Evolutionary conservation across 1,139 yeast species (phyloP), one percentile per base, ranked within the genome.

Genomic region (Taphrina confusa): DNA sequence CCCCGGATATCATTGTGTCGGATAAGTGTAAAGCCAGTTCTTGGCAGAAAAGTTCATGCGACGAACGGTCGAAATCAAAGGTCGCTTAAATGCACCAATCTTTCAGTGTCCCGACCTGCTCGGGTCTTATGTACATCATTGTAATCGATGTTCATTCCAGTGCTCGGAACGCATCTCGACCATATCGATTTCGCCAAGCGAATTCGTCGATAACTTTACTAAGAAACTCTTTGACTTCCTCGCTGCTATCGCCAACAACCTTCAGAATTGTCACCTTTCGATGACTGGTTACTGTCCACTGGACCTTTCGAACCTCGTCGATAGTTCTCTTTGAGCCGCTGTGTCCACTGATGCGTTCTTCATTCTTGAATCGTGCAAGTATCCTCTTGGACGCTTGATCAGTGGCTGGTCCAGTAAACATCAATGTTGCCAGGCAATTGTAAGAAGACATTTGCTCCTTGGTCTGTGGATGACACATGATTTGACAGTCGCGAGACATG

Each of bases 251-350:
- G 2, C 51, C 58, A 6, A 31, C 51, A 18, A 45, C 49, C 33
- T 54, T 54, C 33, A 54, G 37, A 2, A 54, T 22, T 3, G 58
- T 54, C 28, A 54, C 51, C 11, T 20, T 47, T 12, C 58, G 58
- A 34, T 54, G 58, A n/a, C 40, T 34, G 14, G 58, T 34, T 25
- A 44, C 51, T 14, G 58, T 54, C 58, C 58, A 54, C 12, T 40
- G 30, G 34, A 54, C 28, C 28, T 9, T 3, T 23, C 46, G 37
- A 5, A 11, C 11, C 3, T 14, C 22, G n/a, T 30, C 8, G 9
- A 37, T 28, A 11, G 16, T 16, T 11, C 12, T 4, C 31, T 22
- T 22, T 14, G 51, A 23, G 25, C 51, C 34, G n/a, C 33, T 33
- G 11, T 42, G 39, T 2, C 58, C 58, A 16, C 30, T 31, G 45